A percentile compares a stretch with the other conserved stretches of the same genome.
phyloP scores from a whole-genome alignment of 2,329 filamentous ascomycete genomes.

The Nigrograna mackinnonii region DNA sequence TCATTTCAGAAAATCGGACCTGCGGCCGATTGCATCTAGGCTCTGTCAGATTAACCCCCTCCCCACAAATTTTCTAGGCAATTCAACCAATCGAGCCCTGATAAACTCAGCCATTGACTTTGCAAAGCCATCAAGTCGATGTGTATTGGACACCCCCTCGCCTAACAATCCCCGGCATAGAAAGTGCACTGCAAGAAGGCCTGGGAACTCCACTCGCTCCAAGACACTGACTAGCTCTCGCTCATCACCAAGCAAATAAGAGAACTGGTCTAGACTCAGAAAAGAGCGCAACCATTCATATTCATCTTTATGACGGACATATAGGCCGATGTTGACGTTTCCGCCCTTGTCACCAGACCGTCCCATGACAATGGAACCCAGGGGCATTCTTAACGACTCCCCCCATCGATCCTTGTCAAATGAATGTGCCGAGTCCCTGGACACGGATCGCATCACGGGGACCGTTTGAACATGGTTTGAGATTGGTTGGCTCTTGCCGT shows the following conservation, averaged over 20 bases:
- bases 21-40: no score
- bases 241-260: constrained; percentile 11
- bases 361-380: constrained; percentile 43
- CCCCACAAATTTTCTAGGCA: no score
- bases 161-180: no score
- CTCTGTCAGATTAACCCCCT: no score
- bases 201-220: constrained; percentile 25
- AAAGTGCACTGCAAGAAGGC: constrained; percentile 26
- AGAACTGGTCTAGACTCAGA: constrained; percentile 8
- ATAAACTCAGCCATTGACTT: no score
- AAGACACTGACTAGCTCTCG: constrained; percentile 12
- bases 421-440: constrained; percentile 26
- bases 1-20: no score
- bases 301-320: constrained; percentile 13
- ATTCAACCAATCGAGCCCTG: no score
- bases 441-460: not conserved
- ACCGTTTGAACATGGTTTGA: not conserved
- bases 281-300: constrained; percentile 13
- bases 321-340: constrained; percentile 42
- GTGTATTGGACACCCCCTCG: no score
- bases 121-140: no score
- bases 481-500: not conserved
- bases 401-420: constrained; percentile 28
- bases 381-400: constrained; percentile 10
- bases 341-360: constrained; percentile 35